Conservation (phyloP, 495 filamentous ascomycete species). For the Penicillium macrosclerotiorum region DNA sequence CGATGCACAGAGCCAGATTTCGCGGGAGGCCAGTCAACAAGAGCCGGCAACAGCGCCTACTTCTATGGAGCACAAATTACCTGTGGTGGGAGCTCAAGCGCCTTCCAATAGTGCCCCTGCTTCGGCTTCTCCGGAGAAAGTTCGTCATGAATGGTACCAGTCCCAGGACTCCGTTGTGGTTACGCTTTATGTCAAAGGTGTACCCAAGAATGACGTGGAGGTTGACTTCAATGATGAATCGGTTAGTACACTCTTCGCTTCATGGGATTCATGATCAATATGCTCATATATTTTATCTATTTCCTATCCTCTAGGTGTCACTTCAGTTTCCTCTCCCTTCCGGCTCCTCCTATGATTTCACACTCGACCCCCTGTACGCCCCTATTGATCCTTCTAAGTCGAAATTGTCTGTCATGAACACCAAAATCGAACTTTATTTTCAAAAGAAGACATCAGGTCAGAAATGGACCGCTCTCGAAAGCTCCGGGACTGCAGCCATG, state of each 20-base stretch:
- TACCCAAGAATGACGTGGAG: slow-evolving; percentile 59
- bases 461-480: slow-evolving; percentile 77
- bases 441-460: slow-evolving; percentile 62
- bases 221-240: slow-evolving; percentile 58
- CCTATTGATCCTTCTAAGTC: slow-evolving; percentile 59
- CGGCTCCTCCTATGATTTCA: slow-evolving; percentile 61
- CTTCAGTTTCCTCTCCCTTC: slow-evolving; percentile 66
- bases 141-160: slow-evolving; percentile 82
- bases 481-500: slow-evolving; percentile 29
- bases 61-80: background rate
- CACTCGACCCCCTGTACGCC: slow-evolving; percentile 68
- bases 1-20: slow-evolving; percentile 16
- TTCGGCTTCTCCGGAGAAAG: slow-evolving; percentile 40
- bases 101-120: background rate
- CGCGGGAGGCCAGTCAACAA: slow-evolving; percentile 1
- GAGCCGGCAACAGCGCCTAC: slow-evolving; percentile 3
- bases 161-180: slow-evolving; percentile 62
- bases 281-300: no score
- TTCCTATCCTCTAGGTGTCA: slow-evolving; percentile 47
- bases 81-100: background rate
- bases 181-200: slow-evolving; percentile 69
- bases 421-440: slow-evolving; percentile 82
- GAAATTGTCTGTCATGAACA: slow-evolving; percentile 62
- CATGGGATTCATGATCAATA: background rate
- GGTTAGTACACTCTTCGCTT: slow-evolving; percentile 26